A percentile compares a stretch with the other conserved stretches of the same genome.
Evolutionary conservation across 2,329 filamentous ascomycete genomes (phyloP).

Genomic region (Aureobasidium sp.): DNA sequence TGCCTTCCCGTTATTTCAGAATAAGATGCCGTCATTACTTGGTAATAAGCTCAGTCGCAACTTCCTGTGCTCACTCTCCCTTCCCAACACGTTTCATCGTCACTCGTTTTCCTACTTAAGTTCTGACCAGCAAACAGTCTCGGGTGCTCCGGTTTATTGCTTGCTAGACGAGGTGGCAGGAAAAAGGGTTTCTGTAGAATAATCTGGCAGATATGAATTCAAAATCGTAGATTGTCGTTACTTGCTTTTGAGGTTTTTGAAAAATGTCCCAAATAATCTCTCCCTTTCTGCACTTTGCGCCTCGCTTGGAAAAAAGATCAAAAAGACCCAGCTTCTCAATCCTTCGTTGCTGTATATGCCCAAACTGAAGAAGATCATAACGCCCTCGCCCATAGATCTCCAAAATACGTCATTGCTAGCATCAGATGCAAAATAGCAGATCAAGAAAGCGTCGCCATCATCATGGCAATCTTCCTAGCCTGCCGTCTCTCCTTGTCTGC

Average conservation of each 20-base stretch:
- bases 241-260: not conserved
- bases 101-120: not conserved
- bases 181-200: no score
- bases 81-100: not conserved
- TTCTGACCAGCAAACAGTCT: not conserved
- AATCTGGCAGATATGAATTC: not conserved
- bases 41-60: not conserved
- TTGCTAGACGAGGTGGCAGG: no score
- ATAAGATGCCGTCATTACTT: no score
- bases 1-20: not conserved
- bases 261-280: not conserved
- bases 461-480: conserved; percentile 38
- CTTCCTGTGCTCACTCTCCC: not conserved
- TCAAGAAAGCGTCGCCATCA: conserved; percentile 38
- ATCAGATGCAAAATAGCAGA: not conserved
- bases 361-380: not conserved
- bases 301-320: not conserved
- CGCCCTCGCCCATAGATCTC: not conserved
- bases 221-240: not conserved
- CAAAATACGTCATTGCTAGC: not conserved
- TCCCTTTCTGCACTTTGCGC: not conserved
- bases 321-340: not conserved
- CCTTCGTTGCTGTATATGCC: not conserved
- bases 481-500: conserved; percentile 33
- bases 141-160: no score